Base-by-base conservation (phyloP, 2,329 filamentous ascomycete genomes). In the Chaetomium strumarium region DNA sequence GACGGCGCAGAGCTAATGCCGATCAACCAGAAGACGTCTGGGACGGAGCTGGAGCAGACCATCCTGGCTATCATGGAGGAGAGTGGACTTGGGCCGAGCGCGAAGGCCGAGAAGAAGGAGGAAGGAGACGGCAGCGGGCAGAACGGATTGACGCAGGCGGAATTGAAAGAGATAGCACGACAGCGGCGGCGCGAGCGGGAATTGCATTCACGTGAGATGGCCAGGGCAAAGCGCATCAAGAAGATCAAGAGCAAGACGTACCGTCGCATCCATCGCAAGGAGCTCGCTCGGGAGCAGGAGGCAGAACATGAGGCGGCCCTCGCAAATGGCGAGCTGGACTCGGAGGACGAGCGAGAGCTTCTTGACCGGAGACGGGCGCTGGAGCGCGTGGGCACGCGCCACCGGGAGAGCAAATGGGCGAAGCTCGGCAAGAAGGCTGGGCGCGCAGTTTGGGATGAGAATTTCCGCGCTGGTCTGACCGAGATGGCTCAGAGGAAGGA, bases 181-280 rank as follows among this genome's bases (percentile, higher is more conserved):
- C 83, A 91, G 64, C 79, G 92, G 52, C 84, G 93, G 12, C 84
- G 84, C 67, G 84, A 88, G 58, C 80, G 93, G 60, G 92, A 97
- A 63, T 72, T 96, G 8, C 79, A 92, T 59, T 96, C 95, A 62
- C 81, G 91, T 11, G 92, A 97, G 70, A 86, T 95, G 64, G 85
- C 90, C 40, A 86, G 90, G 52, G 82, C 90, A 8, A 95, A 91
- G 71, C 85, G 93, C 20, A 90, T 99, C 71, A 96, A 96, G 74
- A 97, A 97, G 75, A 99, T 99, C 73, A 99, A 99, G 77, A 95
- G 88, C 67, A 99, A 96, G 69, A 82, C 90, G 0, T 99, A 95
- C 67, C 88, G 92, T 51, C 85, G 91, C 41, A 86, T 97, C 13
- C 92, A 97, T 70, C 84, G 92, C 36, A 96, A 86, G 66, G 88